Evolutionary conservation across 2,329 filamentous ascomycete genomes (phyloP), one percentile per base, ranked within the genome.

Genomic region (Colletotrichum plurivorum): DNA sequence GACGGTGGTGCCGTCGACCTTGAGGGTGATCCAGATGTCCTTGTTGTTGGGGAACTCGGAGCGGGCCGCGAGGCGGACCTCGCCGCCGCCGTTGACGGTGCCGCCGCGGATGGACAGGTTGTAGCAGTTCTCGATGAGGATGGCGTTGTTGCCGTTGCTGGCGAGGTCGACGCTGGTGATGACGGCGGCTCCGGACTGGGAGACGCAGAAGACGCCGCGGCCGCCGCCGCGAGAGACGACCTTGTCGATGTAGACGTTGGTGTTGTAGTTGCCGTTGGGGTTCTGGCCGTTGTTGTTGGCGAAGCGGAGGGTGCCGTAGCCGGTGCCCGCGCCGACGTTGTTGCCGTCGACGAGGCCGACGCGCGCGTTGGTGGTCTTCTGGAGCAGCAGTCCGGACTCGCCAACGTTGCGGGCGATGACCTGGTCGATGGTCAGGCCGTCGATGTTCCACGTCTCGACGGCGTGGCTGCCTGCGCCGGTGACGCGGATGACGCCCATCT

Each of bases 41-140:
- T 78, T 77, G 39, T 80, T 89, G 72, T 87, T 87, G 12, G 84
- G 79, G 69, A 89, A 89, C 77, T 89, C 87, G 22, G 76, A 73
- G 15, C 87, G 79, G 2, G 87, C 86, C 2, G 86, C 76, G 13
- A 89, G 71, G 3, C 87, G 80, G 8, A 89, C 86, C 75, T 89
- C 86, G 0, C 87, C 87, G 1, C 87, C 87, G 2, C 86, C 84
- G 27, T 81, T 83, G 25, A 89, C 83, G 2, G 80, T 85, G 0
- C 87, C 87, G 18, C 83, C 82, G 2, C 74, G 76, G 73, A 89
- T 88, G 1, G 78, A 76, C 39, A 89, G 71, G 59, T 86, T 86
- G 75, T 89, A 89, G 78, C 87, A 89, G 76, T 89, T 89, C 80
- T 89, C 87, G 31, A 89, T 85, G 1, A 89, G 79, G 20, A 89